These are phyloP conservation scores for Clavispora santaluciae DNA, from an alignment of 805 yeast genomes.

Conservation along the genomic window DNA sequence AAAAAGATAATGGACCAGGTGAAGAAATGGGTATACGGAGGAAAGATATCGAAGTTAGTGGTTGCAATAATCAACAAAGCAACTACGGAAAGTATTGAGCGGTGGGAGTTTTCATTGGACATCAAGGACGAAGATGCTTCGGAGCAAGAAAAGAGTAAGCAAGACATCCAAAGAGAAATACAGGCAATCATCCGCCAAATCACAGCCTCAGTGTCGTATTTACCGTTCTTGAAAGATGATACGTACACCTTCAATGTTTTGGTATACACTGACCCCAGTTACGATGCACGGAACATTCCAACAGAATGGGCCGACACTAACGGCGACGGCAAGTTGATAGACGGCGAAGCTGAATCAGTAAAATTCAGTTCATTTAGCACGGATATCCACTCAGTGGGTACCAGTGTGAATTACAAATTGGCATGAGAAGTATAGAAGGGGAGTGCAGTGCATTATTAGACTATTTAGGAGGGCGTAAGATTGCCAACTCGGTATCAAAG, in stretches of 20 bases:
- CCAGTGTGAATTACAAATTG: conserved; percentile 58
- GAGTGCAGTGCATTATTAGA: neutral
- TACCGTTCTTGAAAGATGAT: conserved; percentile 61
- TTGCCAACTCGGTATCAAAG: conserved; percentile 33
- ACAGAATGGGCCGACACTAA: conserved; percentile 77
- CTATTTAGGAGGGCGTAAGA: conserved; percentile 10
- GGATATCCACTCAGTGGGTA: conserved; percentile 62
- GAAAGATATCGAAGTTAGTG: conserved; percentile 61
- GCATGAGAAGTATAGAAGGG: conserved; percentile 8
- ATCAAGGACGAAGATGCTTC: conserved; percentile 23
- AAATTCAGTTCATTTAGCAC: conserved; percentile 67
- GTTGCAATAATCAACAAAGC: conserved; percentile 69
- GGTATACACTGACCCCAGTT: conserved; percentile 68
- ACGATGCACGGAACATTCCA: conserved; percentile 53
- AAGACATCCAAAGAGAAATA: conserved; percentile 66
- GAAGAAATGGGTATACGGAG: conserved; percentile 65
- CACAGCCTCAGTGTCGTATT: conserved; percentile 79
- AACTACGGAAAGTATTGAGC: conserved; percentile 64
- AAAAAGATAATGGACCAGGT: conserved; percentile 59
- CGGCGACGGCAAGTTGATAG: conserved; percentile 50
- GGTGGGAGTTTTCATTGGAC: conserved; percentile 80
- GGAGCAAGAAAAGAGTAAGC: conserved; percentile 26
- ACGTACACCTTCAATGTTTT: conserved; percentile 75
- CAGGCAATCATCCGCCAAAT: conserved; percentile 84
- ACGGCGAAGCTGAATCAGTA: conserved; percentile 58